These are phyloP conservation scores for Suhomyces chickasaworum DNA, from an alignment of 1,139 yeast species.

Conservation along the genomic window DNA sequence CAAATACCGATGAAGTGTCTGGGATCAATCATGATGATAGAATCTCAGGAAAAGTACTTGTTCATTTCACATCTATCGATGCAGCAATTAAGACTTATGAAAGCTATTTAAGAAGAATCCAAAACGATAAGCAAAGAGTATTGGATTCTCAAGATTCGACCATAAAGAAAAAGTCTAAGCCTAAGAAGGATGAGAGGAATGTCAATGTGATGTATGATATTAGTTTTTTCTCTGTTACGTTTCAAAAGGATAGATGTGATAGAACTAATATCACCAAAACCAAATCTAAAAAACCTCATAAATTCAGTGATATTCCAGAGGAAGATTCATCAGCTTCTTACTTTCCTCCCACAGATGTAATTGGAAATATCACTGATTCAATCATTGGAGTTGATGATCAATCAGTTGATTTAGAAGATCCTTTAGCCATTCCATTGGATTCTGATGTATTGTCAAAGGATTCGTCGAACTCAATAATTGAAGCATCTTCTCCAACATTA, in stretches of 20 bases:
- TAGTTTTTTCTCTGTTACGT: constrained; percentile 23
- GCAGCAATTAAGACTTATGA: constrained; percentile 44
- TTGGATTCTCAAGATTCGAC: constrained; percentile 19
- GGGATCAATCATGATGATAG: constrained; percentile 11
- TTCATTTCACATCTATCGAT: constrained; percentile 46
- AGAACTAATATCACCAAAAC: constrained; percentile 19
- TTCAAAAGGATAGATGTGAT: constrained; percentile 44
- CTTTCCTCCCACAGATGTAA: background rate
- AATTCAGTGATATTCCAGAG: constrained; percentile 10
- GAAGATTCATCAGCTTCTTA: constrained; percentile 1
- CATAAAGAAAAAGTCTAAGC: constrained; percentile 4
- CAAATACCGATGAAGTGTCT: background rate
- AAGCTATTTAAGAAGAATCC: constrained; percentile 29
- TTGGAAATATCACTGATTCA: background rate
- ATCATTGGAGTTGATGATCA: background rate
- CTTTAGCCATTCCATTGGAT: constrained; percentile 7
- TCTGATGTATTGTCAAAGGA: constrained; percentile 6
- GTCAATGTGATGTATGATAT: constrained; percentile 18
- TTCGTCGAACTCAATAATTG: constrained; percentile 7
- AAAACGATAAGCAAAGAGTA: constrained; percentile 25
- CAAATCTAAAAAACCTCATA: constrained; percentile 2
- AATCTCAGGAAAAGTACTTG: constrained; percentile 19
- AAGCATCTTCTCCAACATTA: constrained; percentile 12
- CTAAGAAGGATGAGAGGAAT: constrained; percentile 11
- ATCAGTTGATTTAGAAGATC: constrained; percentile 7